Percentiles rank a stretch among this genome's conserved stretches.
Conservation (phyloP, 257 asterid genomes). For the Przewalskia tangutica region DNA sequence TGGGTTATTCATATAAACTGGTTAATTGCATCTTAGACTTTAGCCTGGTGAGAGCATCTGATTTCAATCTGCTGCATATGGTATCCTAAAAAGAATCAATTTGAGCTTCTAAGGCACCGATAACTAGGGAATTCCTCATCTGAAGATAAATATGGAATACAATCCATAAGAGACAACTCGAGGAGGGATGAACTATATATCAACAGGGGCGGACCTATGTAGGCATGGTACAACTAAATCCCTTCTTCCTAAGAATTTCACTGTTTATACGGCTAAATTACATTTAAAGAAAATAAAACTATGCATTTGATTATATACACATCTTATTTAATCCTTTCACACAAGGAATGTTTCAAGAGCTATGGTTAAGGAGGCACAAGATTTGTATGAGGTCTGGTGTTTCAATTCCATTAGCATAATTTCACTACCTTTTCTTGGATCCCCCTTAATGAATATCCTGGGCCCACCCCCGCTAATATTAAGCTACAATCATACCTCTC, state of each 20-base stretch:
- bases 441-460: not conserved
- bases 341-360: not conserved
- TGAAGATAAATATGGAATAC: not conserved
- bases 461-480: not conserved
- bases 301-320: not conserved
- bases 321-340: not conserved
- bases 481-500: not conserved
- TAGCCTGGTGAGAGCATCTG: not conserved
- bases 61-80: not conserved
- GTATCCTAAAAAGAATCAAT: not conserved
- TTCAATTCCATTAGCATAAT: not conserved
- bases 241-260: not conserved
- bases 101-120: not conserved
- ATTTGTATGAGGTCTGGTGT: not conserved
- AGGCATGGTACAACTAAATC: not conserved
- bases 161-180: not conserved
- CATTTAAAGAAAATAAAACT: not conserved
- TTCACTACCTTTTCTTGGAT: not conserved
- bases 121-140: not conserved
- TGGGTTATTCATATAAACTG: not conserved
- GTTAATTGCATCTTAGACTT: not conserved
- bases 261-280: not conserved
- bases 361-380: not conserved
- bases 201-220: not conserved
- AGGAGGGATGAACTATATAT: not conserved